These are phyloP conservation scores for Fusarium sp. DNA, from an alignment of 2,329 filamentous ascomycete genomes.

Conservation along the genomic window DNA sequence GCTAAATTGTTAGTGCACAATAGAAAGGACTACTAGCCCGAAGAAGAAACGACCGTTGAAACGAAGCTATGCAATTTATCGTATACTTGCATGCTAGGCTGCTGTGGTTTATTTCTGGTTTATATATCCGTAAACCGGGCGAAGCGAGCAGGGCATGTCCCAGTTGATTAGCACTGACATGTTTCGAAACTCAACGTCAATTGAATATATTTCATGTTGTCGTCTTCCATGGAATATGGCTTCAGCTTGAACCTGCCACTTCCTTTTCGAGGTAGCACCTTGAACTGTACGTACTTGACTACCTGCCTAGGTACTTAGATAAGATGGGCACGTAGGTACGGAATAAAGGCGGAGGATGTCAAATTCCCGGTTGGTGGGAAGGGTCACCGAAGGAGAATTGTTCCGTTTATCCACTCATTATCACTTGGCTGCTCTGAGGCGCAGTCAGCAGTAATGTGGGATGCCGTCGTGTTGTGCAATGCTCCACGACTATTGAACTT, in stretches of 20 bases:
- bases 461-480: conserved; percentile 34
- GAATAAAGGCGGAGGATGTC: conserved; percentile 7
- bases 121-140: conserved; percentile 20
- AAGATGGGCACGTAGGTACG: conserved; percentile 2
- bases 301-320: too few species aligned
- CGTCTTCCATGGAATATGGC: conserved; percentile 7
- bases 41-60: conserved; percentile 35
- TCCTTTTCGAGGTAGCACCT: background rate
- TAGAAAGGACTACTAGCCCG: conserved; percentile 9
- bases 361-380: conserved; percentile 33
- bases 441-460: conserved; percentile 29
- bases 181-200: conserved; percentile 29
- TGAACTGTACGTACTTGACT: background rate
- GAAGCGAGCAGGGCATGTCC: conserved; percentile 7
- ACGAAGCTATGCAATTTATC: conserved; percentile 13
- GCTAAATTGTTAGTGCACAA: background rate
- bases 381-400: conserved; percentile 16
- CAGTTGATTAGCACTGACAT: conserved; percentile 5
- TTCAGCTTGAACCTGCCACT: conserved; percentile 1
- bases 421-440: conserved; percentile 23
- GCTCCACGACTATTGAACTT: conserved; percentile 36
- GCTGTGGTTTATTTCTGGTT: conserved; percentile 3
- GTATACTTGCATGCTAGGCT: conserved; percentile 5
- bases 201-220: background rate
- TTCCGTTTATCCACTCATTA: conserved; percentile 24